Conservation (phyloP, 805 yeast genomes). For the Saccharomycopsis capsularis region DNA sequence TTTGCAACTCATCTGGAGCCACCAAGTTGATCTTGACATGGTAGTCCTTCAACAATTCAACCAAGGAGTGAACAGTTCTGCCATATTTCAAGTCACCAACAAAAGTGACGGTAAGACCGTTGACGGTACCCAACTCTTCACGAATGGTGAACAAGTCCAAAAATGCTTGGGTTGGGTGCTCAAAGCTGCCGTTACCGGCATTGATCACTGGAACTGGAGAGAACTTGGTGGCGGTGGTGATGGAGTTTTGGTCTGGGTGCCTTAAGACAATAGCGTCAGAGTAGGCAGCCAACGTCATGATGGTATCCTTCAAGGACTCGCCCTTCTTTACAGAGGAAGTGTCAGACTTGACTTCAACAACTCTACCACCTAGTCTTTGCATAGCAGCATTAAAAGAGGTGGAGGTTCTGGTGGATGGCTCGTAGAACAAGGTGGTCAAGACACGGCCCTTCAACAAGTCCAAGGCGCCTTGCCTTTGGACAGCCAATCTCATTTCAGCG, state of each 20-base stretch:
- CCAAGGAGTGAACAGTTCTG: constrained; percentile 95
- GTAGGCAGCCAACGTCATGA: constrained; percentile 90
- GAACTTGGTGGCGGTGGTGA: constrained; percentile 89
- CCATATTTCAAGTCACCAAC: constrained; percentile 99
- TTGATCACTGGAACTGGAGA: constrained; percentile 96
- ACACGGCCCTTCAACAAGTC: constrained; percentile 87
- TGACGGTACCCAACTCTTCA: constrained; percentile 97
- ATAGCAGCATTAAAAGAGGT: constrained; percentile 98
- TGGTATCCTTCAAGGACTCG: constrained; percentile 94
- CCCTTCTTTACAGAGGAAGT: constrained; percentile 97
- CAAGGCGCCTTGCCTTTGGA: constrained; percentile 91
- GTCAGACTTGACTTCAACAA: constrained; percentile 75
- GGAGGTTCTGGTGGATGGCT: constrained; percentile 96
- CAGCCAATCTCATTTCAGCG: constrained; percentile 94
- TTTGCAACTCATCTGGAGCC: constrained; percentile 77
- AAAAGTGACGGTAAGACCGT: constrained; percentile 95
- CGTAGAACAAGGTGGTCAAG: constrained; percentile 92
- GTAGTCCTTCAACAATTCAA: constrained; percentile 83
- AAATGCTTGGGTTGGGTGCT: constrained; percentile 98
- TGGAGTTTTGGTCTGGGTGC: constrained; percentile 90
- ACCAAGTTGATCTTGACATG: constrained; percentile 90
- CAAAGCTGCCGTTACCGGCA: constrained; percentile 97
- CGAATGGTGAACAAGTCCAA: constrained; percentile 95
- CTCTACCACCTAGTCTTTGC: constrained; percentile 99
- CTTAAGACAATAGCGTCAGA: constrained; percentile 95